Percentiles rank a stretch among this genome's conserved stretches.
Evolutionary conservation across 139 green algal species (phyloP).

Genomic region (Coelastrella sp.): DNA sequence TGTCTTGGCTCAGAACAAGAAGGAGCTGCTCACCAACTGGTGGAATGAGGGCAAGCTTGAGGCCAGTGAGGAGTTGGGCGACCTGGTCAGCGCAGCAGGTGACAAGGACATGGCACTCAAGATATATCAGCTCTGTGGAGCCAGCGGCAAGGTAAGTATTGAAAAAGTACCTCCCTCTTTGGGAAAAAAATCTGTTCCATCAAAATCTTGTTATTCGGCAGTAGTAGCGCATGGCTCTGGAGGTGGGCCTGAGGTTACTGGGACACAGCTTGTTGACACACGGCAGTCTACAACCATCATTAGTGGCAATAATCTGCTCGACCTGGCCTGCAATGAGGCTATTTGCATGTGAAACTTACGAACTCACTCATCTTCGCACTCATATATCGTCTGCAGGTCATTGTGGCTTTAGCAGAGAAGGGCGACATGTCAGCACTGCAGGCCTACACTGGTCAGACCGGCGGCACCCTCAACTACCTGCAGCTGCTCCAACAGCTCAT

Average conservation of each 20-base stretch:
- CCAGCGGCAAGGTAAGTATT: conserved; percentile 74
- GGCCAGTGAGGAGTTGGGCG: conserved; percentile 95
- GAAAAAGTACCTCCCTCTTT: neutral
- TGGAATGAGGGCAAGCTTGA: conserved; percentile 96
- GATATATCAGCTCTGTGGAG: conserved; percentile 89
- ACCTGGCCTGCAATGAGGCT: too few relatives aligned
- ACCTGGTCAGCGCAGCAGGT: conserved; percentile 87
- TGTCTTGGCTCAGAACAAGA: conserved; percentile 98
- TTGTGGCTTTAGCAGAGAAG: conserved; percentile 91
- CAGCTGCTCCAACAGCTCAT: conserved; percentile 87
- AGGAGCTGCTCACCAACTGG: conserved; percentile 98
- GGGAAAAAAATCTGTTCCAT: neutral
- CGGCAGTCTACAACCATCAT: too few relatives aligned
- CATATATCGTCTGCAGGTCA: conserved; percentile 64
- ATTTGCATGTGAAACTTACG: too few relatives aligned
- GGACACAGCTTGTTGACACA: too few relatives aligned
- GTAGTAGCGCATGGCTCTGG: neutral
- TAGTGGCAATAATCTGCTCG: too few relatives aligned
- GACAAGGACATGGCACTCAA: conserved; percentile 95
- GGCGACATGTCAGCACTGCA: conserved; percentile 95
- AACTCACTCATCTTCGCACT: too few relatives aligned
- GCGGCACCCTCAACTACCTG: conserved; percentile 96
- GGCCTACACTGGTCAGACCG: conserved; percentile 80
- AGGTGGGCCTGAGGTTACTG: too few relatives aligned
- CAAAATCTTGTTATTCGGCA: neutral